Evolutionary conservation across 208 protist species (phyloP).

Genomic region (Acanthamoeba castellanii): DNA sequence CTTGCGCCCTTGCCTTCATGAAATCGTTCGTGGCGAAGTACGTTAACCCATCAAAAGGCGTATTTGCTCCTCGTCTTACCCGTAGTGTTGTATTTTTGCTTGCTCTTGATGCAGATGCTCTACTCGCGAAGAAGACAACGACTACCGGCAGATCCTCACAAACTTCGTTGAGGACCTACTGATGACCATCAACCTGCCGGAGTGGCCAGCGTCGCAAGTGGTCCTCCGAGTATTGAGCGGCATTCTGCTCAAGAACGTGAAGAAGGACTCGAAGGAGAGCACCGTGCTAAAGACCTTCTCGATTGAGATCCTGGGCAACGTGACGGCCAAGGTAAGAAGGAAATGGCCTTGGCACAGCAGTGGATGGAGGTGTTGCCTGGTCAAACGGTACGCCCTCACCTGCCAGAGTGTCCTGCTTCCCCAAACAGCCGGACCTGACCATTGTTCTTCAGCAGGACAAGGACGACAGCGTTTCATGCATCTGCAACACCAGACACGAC

Average conservation of each 20-base stretch:
- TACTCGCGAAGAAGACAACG: conserved; percentile 73
- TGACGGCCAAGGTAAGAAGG: conserved; percentile 69
- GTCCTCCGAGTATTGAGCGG: conserved; percentile 49
- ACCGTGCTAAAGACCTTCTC: conserved; percentile 72
- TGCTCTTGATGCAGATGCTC: conserved; percentile 49
- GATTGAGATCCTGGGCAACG: conserved; percentile 64
- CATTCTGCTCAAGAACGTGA: conserved; percentile 67
- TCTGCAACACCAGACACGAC: conserved; percentile 1
- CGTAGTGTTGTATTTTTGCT: background rate
- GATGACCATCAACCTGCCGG: conserved; percentile 51
- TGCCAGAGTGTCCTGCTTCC: background rate
- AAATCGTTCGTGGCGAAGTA: conserved; percentile 73
- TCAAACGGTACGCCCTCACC: background rate
- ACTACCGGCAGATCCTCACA: conserved; percentile 55
- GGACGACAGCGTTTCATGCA: conserved; percentile 31
- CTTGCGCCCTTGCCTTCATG: conserved; percentile 68
- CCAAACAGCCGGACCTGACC: background rate
- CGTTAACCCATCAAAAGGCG: background rate
- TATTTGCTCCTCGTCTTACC: background rate
- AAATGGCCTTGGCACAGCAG: conserved; percentile 48
- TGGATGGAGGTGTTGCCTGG: conserved; percentile 66
- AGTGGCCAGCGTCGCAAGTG: conserved; percentile 71
- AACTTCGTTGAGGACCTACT: conserved; percentile 73
- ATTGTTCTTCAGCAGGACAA: conserved; percentile 8
- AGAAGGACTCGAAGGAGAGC: conserved; percentile 73